Conservation (phyloP, 192 early-diverging fungal genomes). For the Linnemannia elongata region DNA sequence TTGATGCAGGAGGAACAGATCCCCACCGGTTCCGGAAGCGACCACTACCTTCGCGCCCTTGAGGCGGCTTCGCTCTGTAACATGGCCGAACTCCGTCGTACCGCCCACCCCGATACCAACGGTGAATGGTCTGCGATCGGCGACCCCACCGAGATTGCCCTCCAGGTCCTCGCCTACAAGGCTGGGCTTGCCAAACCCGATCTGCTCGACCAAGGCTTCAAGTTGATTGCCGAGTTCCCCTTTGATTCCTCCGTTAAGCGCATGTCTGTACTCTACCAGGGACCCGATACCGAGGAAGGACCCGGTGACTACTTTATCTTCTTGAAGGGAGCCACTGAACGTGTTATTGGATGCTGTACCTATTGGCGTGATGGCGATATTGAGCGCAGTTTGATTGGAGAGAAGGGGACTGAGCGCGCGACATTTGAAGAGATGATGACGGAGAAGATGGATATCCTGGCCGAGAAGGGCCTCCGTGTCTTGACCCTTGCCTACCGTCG, state of each 20-base stretch:
- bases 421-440: slow-evolving; percentile 65
- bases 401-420: slow-evolving; percentile 29
- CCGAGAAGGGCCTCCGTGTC: slow-evolving; percentile 85
- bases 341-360: slow-evolving; percentile 79
- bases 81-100: slow-evolving; percentile 77
- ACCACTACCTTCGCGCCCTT: slow-evolving; percentile 62
- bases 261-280: slow-evolving; percentile 85
- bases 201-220: slow-evolving; percentile 66
- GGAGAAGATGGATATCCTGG: slow-evolving; percentile 81
- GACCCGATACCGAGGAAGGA: slow-evolving; percentile 26
- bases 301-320: slow-evolving; percentile 71
- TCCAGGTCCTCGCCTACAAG: slow-evolving; percentile 88
- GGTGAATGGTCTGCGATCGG: slow-evolving; percentile 82
- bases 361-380: slow-evolving; percentile 59
- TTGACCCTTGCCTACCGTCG: slow-evolving; percentile 82
- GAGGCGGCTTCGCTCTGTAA: slow-evolving; percentile 85
- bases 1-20: slow-evolving; percentile 51
- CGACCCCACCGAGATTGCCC: slow-evolving; percentile 93
- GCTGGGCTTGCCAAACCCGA: slow-evolving; percentile 76
- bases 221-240: slow-evolving; percentile 70
- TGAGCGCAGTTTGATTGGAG: slow-evolving; percentile 25
- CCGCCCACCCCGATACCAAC: slow-evolving; percentile 53
- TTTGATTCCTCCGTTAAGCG: slow-evolving; percentile 85
- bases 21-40: slow-evolving; percentile 24
- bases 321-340: slow-evolving; percentile 94